Evolutionary conservation across 495 filamentous ascomycete species (phyloP).

Genomic region (Aspergillus baeticus): DNA sequence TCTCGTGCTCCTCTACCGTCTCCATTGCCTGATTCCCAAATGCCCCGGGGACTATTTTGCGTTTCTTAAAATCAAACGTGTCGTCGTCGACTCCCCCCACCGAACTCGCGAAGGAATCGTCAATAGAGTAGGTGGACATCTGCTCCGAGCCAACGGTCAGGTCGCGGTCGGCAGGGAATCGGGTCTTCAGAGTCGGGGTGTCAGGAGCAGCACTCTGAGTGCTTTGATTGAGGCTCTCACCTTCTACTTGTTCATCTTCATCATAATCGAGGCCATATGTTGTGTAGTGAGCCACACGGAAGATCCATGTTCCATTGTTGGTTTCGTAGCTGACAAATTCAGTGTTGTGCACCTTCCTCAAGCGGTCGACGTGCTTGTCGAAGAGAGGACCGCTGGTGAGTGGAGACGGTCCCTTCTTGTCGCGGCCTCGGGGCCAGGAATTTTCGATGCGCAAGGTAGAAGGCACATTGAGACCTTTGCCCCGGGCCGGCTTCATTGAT

Average conservation of each 20-base stretch:
- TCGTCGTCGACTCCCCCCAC: conserved; percentile 65
- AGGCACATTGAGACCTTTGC: conserved; percentile 88
- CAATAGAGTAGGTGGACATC: conserved; percentile 47
- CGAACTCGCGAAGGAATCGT: conserved; percentile 47
- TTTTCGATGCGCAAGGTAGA: conserved; percentile 81
- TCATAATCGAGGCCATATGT: conserved; percentile 92
- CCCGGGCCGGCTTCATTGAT: conserved; percentile 71
- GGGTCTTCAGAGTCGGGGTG: conserved; percentile 54
- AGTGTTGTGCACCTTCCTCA: conserved; percentile 75
- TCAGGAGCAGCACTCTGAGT: conserved; percentile 59
- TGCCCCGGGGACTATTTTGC: conserved; percentile 70
- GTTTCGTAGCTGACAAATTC: conserved; percentile 75
- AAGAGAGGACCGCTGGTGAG: conserved; percentile 57
- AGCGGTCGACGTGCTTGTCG: conserved; percentile 77
- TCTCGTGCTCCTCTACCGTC: conserved; percentile 46
- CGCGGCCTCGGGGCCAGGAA: conserved; percentile 78
- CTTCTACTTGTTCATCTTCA: conserved; percentile 67
- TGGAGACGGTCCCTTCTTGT: conserved; percentile 52
- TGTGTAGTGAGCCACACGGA: conserved; percentile 90
- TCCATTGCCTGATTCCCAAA: conserved; percentile 65
- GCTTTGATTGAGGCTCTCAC: conserved; percentile 52
- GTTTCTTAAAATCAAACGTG: conserved; percentile 79
- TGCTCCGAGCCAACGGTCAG: conserved; percentile 43
- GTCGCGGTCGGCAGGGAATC: conserved; percentile 31
- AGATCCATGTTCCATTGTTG: conserved; percentile 82